These are phyloP conservation scores for Phytophthora litchii DNA, from an alignment of 352 stramenopile species.

Conservation along the genomic window DNA sequence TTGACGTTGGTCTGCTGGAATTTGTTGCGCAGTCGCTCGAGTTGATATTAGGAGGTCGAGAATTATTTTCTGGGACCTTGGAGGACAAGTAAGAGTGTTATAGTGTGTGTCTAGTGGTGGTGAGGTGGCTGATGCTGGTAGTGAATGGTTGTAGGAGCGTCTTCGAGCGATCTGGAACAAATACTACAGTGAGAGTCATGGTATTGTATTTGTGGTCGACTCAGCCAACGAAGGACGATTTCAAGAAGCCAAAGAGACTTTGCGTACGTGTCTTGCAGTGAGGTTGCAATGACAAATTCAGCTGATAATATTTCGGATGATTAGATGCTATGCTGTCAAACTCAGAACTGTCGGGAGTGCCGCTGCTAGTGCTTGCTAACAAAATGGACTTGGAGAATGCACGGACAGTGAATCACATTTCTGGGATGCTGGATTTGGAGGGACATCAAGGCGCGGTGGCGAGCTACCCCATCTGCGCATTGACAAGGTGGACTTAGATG, in stretches of 20 bases:
- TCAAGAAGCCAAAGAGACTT: conserved; percentile 86
- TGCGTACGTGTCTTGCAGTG: conserved; percentile 49
- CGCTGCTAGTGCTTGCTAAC: conserved; percentile 90
- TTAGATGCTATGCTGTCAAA: conserved; percentile 82
- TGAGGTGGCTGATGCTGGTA: not conserved
- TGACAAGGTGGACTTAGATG: conserved; percentile 45
- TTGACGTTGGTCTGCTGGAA: conserved; percentile 5
- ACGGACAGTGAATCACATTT: conserved; percentile 45
- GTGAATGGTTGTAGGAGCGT: conserved; percentile 49
- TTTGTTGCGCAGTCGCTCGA: conserved; percentile 55
- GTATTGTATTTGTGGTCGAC: conserved; percentile 92
- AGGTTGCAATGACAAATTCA: not conserved
- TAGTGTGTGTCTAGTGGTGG: not conserved
- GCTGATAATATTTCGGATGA: not conserved
- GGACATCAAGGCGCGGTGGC: conserved; percentile 43
- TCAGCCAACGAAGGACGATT: conserved; percentile 86
- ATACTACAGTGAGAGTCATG: conserved; percentile 94
- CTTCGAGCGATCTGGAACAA: conserved; percentile 93
- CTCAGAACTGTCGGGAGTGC: conserved; percentile 78
- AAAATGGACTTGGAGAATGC: conserved; percentile 89
- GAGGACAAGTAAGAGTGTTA: conserved; percentile 67
- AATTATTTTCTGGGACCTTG: conserved; percentile 94
- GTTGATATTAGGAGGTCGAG: conserved; percentile 85
- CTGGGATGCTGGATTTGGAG: conserved; percentile 50
- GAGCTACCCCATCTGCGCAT: conserved; percentile 61